Conservation (phyloP, 805 yeast genomes). For the Blastobotrys parvus region DNA sequence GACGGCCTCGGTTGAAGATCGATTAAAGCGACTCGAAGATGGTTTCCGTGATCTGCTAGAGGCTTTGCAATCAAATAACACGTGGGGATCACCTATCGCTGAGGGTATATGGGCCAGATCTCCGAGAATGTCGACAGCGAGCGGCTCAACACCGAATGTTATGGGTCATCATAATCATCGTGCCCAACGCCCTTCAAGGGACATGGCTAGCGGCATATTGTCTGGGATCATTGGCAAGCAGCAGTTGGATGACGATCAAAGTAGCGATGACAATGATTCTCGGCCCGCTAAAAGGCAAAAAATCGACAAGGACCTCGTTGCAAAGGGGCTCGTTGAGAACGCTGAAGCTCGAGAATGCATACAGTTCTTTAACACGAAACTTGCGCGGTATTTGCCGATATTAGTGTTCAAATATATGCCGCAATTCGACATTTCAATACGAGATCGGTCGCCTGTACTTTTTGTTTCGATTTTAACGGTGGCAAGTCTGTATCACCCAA, state of each 20-base stretch:
- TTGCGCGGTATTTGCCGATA: conserved; percentile 16
- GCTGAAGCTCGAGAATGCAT: conserved; percentile 11
- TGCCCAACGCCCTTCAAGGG: not conserved
- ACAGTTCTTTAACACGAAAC: conserved; percentile 11
- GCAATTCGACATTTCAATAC: conserved; percentile 9
- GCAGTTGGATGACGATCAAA: not conserved
- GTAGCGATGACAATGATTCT: not conserved
- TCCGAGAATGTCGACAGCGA: not conserved
- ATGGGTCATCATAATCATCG: not conserved
- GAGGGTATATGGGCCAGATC: not conserved
- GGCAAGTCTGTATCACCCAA: conserved; percentile 12
- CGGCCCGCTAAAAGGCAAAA: not conserved
- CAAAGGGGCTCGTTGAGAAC: not conserved
- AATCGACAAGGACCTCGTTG: not conserved
- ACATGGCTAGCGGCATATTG: not conserved
- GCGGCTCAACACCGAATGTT: not conserved
- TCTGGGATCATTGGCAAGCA: not conserved
- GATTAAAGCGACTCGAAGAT: conserved; percentile 10
- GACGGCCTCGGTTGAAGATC: conserved; percentile 8
- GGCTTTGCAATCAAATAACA: conserved; percentile 3
- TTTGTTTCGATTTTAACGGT: conserved; percentile 15
- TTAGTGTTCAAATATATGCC: conserved; percentile 15
- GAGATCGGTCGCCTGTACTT: conserved; percentile 11
- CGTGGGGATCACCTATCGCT: conserved; percentile 2
- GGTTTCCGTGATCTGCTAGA: conserved; percentile 8